Conservation (phyloP, 2,329 filamentous ascomycete species). For the Calonectria ilicicola region DNA sequence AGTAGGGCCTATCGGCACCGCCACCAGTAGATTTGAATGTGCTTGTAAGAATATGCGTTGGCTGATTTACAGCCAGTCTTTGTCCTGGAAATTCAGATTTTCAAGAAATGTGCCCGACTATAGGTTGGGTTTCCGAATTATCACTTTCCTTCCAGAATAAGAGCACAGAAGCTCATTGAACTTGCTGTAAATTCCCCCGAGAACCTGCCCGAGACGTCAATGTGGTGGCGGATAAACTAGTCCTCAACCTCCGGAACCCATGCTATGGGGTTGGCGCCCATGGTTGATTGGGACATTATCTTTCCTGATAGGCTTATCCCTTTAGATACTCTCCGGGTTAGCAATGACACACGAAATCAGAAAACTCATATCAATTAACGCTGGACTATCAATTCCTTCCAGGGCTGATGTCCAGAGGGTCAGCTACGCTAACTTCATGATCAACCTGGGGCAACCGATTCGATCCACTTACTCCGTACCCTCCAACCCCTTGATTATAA, state of each 20-base stretch:
- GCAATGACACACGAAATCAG: conserved; percentile 17
- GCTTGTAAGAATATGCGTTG: background rate
- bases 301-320: conserved; percentile 2
- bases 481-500: background rate
- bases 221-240: background rate
- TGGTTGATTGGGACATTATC: background rate
- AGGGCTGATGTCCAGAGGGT: background rate
- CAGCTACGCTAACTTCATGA: background rate
- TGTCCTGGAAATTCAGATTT: background rate
- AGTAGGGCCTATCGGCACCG: background rate
- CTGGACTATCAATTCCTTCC: conserved; percentile 23
- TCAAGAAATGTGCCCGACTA: background rate
- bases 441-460: background rate
- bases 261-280: background rate
- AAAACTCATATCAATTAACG: conserved; percentile 8
- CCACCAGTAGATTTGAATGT: background rate
- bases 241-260: background rate
- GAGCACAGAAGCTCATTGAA: background rate
- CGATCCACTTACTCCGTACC: background rate
- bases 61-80: background rate
- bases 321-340: background rate
- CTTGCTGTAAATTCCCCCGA: background rate
- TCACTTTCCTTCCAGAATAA: background rate
- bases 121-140: background rate
- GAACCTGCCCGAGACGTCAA: background rate